Conservation (phyloP, 495 filamentous ascomycete genomes). For the Aspergillus ellipticus region DNA sequence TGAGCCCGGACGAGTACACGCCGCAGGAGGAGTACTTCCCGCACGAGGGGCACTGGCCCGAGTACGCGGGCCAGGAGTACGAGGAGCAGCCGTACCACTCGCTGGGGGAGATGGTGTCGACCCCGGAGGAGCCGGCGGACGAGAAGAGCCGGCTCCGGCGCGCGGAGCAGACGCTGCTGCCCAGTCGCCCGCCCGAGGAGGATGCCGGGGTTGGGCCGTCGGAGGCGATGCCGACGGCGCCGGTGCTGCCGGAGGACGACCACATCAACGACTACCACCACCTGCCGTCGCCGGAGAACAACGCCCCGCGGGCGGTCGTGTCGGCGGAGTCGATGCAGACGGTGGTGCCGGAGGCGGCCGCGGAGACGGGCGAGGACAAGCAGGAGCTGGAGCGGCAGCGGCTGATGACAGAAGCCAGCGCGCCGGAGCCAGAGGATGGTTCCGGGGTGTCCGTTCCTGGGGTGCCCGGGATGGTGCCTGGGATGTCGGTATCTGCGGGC, state of each 20-base stretch:
- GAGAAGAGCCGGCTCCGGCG: slow-evolving; percentile 67
- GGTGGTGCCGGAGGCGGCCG: slow-evolving; percentile 23
- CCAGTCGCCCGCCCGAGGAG: slow-evolving; percentile 63
- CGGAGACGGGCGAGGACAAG: slow-evolving; percentile 63
- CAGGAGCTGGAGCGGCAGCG: slow-evolving; percentile 76
- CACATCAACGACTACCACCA: slow-evolving; percentile 37
- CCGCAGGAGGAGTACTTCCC: slow-evolving; percentile 37
- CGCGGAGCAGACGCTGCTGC: slow-evolving; percentile 66
- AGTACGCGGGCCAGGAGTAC: slow-evolving; percentile 27
- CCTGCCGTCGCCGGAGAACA: slow-evolving; percentile 24
- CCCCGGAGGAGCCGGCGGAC: slow-evolving; percentile 55
- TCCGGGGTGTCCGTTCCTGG: not conserved
- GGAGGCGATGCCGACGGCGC: slow-evolving; percentile 31
- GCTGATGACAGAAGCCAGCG: slow-evolving; percentile 67
- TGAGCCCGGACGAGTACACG: slow-evolving; percentile 26
- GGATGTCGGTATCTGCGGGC: no score
- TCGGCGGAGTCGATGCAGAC: slow-evolving; percentile 43
- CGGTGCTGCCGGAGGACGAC: slow-evolving; percentile 39
- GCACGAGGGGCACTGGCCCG: slow-evolving; percentile 28
- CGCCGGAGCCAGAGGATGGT: slow-evolving; percentile 46
- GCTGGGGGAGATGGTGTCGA: slow-evolving; percentile 39
- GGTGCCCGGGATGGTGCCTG: no score
- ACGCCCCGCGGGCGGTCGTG: slow-evolving; percentile 31
- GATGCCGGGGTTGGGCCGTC: slow-evolving; percentile 48
- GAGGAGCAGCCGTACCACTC: slow-evolving; percentile 25